phyloP scores from a whole-genome alignment of 352 stramenopile genomes.

The Globisporangium solare region DNA sequence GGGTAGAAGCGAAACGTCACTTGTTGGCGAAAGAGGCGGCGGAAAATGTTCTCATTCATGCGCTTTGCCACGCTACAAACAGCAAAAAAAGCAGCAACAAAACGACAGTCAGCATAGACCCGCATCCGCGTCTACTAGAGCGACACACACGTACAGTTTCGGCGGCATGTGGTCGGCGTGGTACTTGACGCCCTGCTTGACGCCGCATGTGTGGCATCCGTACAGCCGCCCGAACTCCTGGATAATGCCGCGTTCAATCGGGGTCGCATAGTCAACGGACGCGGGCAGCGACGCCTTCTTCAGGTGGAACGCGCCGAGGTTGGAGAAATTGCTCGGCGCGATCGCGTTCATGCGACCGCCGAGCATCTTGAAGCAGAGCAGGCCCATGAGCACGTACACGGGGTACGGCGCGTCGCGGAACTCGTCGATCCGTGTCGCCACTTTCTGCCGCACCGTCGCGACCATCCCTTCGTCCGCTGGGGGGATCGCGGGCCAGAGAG shows the following conservation, averaged over 20 bases:
- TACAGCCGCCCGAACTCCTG: conserved; percentile 77
- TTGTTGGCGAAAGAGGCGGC: conserved; percentile 36
- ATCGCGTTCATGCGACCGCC: conserved; percentile 64
- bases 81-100: background rate
- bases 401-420: conserved; percentile 45
- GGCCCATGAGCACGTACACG: conserved; percentile 65
- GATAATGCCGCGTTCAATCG: conserved; percentile 56
- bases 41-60: conserved; percentile 37
- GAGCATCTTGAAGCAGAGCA: conserved; percentile 75
- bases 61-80: conserved; percentile 50
- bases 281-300: conserved; percentile 71
- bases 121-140: background rate
- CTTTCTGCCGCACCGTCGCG: conserved; percentile 14
- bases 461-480: background rate
- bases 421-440: conserved; percentile 30
- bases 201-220: conserved; percentile 80
- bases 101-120: conserved; percentile 1
- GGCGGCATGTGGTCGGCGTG: conserved; percentile 84
- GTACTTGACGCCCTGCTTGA: conserved; percentile 59
- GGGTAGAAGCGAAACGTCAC: conserved; percentile 79
- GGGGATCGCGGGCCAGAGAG: background rate
- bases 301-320: conserved; percentile 76
- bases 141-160: conserved; percentile 48
- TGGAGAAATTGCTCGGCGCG: conserved; percentile 68
- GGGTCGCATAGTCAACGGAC: conserved; percentile 67